Evolutionary conservation across 2,329 filamentous ascomycete genomes (phyloP), one percentile per base, ranked within the genome.

Genomic region (Gnomoniopsis smithogilvyi): DNA sequence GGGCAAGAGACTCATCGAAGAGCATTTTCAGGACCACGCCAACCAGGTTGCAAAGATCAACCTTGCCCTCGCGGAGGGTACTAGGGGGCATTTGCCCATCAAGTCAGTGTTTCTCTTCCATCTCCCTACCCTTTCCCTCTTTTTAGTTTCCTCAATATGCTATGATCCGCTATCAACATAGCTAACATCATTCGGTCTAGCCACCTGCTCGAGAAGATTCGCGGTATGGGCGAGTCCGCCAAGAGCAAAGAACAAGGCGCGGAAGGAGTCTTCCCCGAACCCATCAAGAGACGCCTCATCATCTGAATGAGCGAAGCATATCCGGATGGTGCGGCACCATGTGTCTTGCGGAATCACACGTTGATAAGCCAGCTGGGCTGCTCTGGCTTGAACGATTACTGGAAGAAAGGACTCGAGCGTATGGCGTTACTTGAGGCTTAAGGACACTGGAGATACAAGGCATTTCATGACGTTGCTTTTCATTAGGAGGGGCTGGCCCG

Each of bases 1-100:
- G 0, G 83, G 82, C 24, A 80, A 83, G 60, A 73, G 77, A 4
- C 72, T 83, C 11, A 87, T 91, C 49, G 77, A 76, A 19, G 75
- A 81, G 51, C 89, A 92, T 67, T 81, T 87, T 63, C 76, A 76
- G 43, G 75, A 82, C 54, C 88, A 91, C 66, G 81, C 85, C 45
- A 75, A 78, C 53, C 81, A 84, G 60, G 74, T 80, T 17, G 70
- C 78, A 70, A 75, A 76, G 65, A 73, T 78, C 60, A 76, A 77
- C 51, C 73, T 85, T 33, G 83, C 82, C 26, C 72, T 89, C 52
- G 78, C 81, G 54, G 80, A 87, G 65, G 82, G 85, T 64, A 74
- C 72, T 54, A 76, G 78, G 48, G 81, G 82, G 12, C 78, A 82
- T 61, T 67, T 84, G 56, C 80, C 82, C 24, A 80, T 86, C 55